Evolutionary conservation across 768 basidiomycete genomes (phyloP), one percentile per base, ranked within the genome.

Genomic region (Macrocybe gigantea): DNA sequence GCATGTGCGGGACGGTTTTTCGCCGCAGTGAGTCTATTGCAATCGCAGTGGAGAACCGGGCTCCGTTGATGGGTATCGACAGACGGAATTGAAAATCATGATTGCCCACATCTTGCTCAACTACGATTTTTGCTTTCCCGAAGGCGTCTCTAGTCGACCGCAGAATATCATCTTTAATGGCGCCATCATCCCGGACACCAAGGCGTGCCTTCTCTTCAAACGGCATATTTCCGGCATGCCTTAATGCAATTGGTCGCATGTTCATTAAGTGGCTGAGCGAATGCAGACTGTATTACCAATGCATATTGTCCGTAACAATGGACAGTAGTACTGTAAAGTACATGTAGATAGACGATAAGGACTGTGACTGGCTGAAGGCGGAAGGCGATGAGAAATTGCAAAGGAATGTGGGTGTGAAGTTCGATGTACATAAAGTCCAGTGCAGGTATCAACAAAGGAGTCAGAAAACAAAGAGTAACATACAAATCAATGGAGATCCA

Each of bases 21-120:
- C 44, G 67, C 66, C 44, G 60, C 63, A 33, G 66, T 67, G 56
- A 44, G 62, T 57, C 44, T 44, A 10, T 33, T n/a, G 6, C 10
- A 29, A 12, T 22, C 22, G 39, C 32, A 31, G 5, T 37, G 12
- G 44, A 14, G 1, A 12, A 7, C 33, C 6, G 14, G 5, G 33
- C 34, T 31, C 33, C 12, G 5, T 14, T n/a, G 12, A 36, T 30
- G 11, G 33, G 29, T 41, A 44, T 36, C 38, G 14, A 33, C 33
- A 70, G 70, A 66, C 62, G 60, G 63, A 64, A 49, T 51, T 69
- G 45, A 69, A 68, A 47, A 58, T 68, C 41, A 69, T 69, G 61
- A 52, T 67, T 12, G 64, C 65, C 29, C 62, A 66, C 41, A 59
- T 70, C 29, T 55, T 69, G 7, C 59, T 66, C 38, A 57, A 63